A percentile compares a stretch with the other conserved stretches of the same genome.
Evolutionary conservation across 1,139 yeast genomes (phyloP).

Genomic region (Arxiozyma telluris): DNA sequence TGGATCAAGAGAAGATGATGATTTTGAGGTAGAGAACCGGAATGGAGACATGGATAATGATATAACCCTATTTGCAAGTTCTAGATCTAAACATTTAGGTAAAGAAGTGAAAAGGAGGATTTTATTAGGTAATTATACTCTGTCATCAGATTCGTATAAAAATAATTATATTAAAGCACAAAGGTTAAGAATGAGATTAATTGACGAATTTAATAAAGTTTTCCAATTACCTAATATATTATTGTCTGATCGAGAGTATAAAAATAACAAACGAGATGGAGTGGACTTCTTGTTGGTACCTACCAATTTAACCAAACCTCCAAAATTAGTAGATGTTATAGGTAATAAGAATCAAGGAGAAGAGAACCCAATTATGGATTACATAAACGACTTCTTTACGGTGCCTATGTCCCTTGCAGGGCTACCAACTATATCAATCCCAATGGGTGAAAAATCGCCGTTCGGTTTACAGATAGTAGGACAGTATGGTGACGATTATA

Average conservation of each 20-base stretch:
- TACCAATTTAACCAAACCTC: constrained; percentile 57
- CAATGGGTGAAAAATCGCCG: constrained; percentile 37
- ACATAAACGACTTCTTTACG: constrained; percentile 74
- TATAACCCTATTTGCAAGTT: constrained; percentile 35
- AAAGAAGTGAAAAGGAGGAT: constrained; percentile 76
- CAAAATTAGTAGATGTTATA: constrained; percentile 39
- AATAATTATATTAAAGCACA: constrained; percentile 77
- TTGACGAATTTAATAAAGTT: constrained; percentile 54
- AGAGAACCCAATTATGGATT: constrained; percentile 50
- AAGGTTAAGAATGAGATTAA: constrained; percentile 49
- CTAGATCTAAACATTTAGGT: constrained; percentile 63
- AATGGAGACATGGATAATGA: constrained; percentile 33
- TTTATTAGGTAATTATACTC: constrained; percentile 73
- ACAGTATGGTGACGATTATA: constrained; percentile 73
- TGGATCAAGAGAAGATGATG: constrained; percentile 43
- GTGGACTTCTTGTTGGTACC: constrained; percentile 73
- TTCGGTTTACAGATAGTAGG: constrained; percentile 76
- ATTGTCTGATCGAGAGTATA: constrained; percentile 11
- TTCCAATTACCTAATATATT: constrained; percentile 49
- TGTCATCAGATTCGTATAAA: constrained; percentile 63
- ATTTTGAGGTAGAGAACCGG: not conserved
- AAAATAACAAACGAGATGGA: constrained; percentile 18
- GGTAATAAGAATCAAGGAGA: constrained; percentile 19
- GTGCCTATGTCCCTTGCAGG: constrained; percentile 92
- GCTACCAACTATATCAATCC: constrained; percentile 73